Base-by-base conservation (phyloP, 23 red algal species). In the Gracilaria caudata region DNA sequence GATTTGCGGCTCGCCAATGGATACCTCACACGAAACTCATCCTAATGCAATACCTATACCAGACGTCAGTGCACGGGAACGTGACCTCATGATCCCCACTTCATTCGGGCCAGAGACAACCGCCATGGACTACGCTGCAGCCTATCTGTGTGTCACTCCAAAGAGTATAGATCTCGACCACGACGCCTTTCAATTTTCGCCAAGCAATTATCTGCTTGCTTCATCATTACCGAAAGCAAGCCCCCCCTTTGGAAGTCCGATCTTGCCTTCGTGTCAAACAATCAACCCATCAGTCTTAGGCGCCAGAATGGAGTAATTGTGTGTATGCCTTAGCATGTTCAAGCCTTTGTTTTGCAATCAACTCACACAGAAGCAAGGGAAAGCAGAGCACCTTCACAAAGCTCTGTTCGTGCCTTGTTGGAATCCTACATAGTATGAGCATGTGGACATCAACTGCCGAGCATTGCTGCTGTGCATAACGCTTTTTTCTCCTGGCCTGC, bases 141-240 rank as follows among this genome's bases (percentile, higher is more conserved):
- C 68, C 26, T 34, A 10, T 59, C 32, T 87, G 65, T 64, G 51
- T 61, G 45, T 87, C 32, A 87, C 68, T 35, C 83, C 83, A 8
- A 53, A 51, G 47, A 71, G 58, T 35, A 74, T 77, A 0, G 83
- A 87, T 23, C 43, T 59, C 4, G 83, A 87, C 28, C 70, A 65
- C 21, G 83, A 87, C 40, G 10, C 40, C 10, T 54, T 73, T 16
- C 83, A 76, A 47, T 87, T 87, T 87, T 87, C 83, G n/a, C 83
- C 83, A 0, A 87, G 83, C 65, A 87, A 58, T 76, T 87, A 60
- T 68, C 29, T 87, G 65, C 65, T 71, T 71, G 29, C 34, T 39
- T 71, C 57, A 23, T 60, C 65, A 71, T 13, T 71, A 41, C 65
- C 65, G 37, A 71, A 41, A 71, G 65, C 32, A 71, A 71, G 65